Conservation (phyloP, 345 rosid species). For the Draba incana region DNA sequence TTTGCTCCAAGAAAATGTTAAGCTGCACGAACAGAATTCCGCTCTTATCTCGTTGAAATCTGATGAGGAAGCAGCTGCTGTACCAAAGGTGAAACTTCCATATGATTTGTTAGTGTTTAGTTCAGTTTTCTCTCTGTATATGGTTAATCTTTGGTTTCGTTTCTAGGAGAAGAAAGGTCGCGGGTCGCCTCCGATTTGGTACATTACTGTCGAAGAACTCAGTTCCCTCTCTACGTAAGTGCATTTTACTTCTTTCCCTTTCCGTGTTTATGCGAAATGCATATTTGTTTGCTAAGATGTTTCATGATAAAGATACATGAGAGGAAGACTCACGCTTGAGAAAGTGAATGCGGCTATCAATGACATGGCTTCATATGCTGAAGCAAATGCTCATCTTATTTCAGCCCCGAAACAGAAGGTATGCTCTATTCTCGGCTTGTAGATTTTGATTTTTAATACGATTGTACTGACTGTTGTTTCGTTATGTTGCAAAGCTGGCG, state of each 20-base stretch:
- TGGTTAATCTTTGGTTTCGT: background rate
- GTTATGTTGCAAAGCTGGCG: constrained; percentile 58
- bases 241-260: constrained; percentile 4
- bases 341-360: constrained; percentile 89
- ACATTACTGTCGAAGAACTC: constrained; percentile 67
- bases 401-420: constrained; percentile 90
- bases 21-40: constrained; percentile 41
- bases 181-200: constrained; percentile 71
- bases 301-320: constrained; percentile 68
- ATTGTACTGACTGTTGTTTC: constrained; percentile 24
- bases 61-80: constrained; percentile 54
- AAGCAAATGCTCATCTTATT: constrained; percentile 80
- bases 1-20: constrained; percentile 46
- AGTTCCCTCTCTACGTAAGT: constrained; percentile 77
- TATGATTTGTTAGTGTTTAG: background rate
- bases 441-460: constrained; percentile 5
- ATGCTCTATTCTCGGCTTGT: background rate
- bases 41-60: constrained; percentile 40
- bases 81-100: constrained; percentile 61
- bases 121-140: background rate
- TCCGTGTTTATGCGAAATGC: background rate
- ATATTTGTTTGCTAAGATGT: constrained; percentile 13
- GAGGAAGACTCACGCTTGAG: constrained; percentile 89
- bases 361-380: constrained; percentile 88
- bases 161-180: constrained; percentile 87